Evolutionary conservation across 371 early-diverging fungal species (phyloP).

Genomic region (Umbelopsis sp.): DNA sequence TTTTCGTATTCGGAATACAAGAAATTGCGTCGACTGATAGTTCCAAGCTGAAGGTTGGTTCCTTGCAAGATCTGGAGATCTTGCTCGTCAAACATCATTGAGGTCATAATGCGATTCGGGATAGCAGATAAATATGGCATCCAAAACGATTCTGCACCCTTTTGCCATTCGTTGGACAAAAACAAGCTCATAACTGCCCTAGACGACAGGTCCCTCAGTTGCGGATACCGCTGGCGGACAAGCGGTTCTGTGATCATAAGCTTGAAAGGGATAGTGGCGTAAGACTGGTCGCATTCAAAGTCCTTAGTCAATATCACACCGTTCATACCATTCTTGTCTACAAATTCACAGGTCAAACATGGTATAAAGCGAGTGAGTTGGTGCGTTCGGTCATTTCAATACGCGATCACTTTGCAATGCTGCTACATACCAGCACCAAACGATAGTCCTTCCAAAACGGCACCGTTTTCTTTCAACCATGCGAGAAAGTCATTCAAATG

Average conservation of each 20-base stretch:
- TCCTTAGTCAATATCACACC: conserved; percentile 43
- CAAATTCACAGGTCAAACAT: background rate
- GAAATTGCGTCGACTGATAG: conserved; percentile 38
- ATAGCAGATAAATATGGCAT: conserved; percentile 55
- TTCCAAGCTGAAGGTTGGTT: conserved; percentile 52
- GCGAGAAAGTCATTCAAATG: conserved; percentile 24
- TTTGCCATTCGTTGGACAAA: conserved; percentile 38
- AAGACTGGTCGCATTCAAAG: conserved; percentile 33
- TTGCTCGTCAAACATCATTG: conserved; percentile 42
- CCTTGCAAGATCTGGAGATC: conserved; percentile 53
- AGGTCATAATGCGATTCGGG: conserved; percentile 47
- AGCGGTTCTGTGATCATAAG: conserved; percentile 47
- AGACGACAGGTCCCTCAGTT: conserved; percentile 31
- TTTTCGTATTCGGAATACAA: conserved; percentile 38
- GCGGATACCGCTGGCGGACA: conserved; percentile 45
- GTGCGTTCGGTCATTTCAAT: background rate
- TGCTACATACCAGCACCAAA: conserved; percentile 6
- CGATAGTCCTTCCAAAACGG: conserved; percentile 37
- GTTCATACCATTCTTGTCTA: conserved; percentile 43
- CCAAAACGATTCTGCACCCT: conserved; percentile 47
- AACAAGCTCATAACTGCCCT: conserved; percentile 44
- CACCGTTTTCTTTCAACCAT: conserved; percentile 51
- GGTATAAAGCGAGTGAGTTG: background rate
- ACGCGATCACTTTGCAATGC: background rate
- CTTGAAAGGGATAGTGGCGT: conserved; percentile 46